phyloP scores from a whole-genome alignment of 2,329 filamentous ascomycete genomes.

The Pseudogymnoascus sp. region DNA sequence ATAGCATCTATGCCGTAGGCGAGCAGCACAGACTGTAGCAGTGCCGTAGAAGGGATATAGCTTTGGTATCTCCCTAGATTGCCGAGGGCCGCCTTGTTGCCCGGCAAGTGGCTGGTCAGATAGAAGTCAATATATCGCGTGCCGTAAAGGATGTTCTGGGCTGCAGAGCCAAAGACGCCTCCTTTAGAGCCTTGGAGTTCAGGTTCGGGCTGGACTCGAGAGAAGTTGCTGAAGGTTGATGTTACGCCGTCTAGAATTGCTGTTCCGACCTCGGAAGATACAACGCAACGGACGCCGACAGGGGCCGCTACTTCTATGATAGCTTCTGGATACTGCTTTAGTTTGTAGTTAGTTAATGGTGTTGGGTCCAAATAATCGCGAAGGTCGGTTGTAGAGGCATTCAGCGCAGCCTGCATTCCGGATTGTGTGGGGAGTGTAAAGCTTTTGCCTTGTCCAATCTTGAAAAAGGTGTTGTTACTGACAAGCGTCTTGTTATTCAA shows the following conservation, averaged over 20 bases:
- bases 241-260: background rate
- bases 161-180: background rate
- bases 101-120: background rate
- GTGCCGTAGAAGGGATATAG: background rate
- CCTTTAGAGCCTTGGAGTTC: background rate
- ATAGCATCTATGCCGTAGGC: background rate
- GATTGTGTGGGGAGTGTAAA: background rate
- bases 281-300: background rate
- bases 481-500: background rate
- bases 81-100: no score
- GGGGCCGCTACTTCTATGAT: background rate
- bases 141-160: background rate
- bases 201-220: background rate
- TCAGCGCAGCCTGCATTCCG: no score
- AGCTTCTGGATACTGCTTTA: background rate
- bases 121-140: background rate
- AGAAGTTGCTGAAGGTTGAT: background rate
- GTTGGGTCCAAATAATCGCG: background rate
- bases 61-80: background rate
- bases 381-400: background rate
- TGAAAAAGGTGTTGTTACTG: background rate
- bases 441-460: background rate
- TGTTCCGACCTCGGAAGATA: background rate
- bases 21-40: background rate
- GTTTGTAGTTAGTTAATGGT: background rate